A percentile compares a stretch with the other conserved stretches of the same genome.
phyloP scores from a whole-genome alignment of 257 asterid genomes.

The Solanum chmielewskii region DNA sequence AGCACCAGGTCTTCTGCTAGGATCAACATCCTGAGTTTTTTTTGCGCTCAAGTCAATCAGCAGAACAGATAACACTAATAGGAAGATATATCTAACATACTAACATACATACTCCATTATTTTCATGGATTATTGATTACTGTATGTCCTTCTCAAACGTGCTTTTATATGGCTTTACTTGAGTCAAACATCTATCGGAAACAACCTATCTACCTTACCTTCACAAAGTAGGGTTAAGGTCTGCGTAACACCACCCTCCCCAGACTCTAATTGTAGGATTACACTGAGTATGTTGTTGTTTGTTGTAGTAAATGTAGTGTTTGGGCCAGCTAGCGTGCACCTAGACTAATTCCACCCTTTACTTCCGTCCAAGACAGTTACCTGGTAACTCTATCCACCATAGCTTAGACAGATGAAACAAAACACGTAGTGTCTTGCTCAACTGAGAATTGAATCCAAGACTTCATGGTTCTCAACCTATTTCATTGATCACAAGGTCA shows the following conservation, averaged over 20 bases:
- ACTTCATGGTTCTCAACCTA: not conserved
- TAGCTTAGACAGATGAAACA: not conserved
- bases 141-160: not conserved
- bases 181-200: not conserved
- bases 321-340: not conserved
- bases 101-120: not conserved
- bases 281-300: not conserved
- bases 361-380: not conserved
- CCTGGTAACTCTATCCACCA: not conserved
- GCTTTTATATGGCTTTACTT: not conserved
- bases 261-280: not conserved
- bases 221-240: not conserved
- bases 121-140: not conserved
- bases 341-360: not conserved
- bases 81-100: not conserved
- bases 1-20: constrained; percentile 88
- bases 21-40: constrained; percentile 65
- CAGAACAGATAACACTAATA: not conserved
- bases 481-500: not conserved
- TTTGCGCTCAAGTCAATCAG: not conserved
- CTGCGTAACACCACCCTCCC: not conserved
- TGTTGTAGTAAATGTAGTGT: not conserved
- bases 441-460: not conserved
- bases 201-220: not conserved
- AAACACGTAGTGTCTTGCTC: not conserved